Evolutionary conservation across 345 rosid species (phyloP).

Genomic region (Citrus australasica): DNA sequence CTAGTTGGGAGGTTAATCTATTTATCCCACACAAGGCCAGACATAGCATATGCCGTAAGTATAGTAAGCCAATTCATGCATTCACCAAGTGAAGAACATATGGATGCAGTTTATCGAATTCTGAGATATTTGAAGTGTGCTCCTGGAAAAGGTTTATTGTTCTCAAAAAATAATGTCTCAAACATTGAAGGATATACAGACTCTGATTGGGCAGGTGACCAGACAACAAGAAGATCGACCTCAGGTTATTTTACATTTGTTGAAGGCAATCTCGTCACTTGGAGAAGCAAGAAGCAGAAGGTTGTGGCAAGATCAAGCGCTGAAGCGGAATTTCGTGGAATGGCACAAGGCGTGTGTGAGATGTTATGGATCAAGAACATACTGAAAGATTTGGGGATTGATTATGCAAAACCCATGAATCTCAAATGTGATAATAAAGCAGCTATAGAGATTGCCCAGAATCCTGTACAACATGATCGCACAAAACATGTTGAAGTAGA

Average conservation of each 20-base stretch:
- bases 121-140: too few relatives aligned
- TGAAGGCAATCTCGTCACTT: background rate
- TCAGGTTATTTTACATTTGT: background rate
- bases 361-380: background rate
- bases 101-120: too few relatives aligned
- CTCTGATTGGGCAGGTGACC: background rate
- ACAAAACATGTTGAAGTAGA: conserved; percentile 5
- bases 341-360: background rate
- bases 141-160: too few relatives aligned
- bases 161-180: too few relatives aligned
- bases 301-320: background rate
- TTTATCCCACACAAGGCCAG: background rate
- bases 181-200: background rate
- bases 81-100: too few relatives aligned
- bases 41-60: background rate
- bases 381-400: background rate
- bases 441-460: background rate
- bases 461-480: background rate
- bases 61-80: background rate
- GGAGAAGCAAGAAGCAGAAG: background rate
- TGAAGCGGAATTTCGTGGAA: background rate
- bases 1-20: background rate
- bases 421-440: background rate
- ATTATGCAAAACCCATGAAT: background rate
- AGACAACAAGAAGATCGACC: background rate